phyloP scores from a whole-genome alignment of 441 rosid genomes.

The Gossypium lobatum region DNA sequence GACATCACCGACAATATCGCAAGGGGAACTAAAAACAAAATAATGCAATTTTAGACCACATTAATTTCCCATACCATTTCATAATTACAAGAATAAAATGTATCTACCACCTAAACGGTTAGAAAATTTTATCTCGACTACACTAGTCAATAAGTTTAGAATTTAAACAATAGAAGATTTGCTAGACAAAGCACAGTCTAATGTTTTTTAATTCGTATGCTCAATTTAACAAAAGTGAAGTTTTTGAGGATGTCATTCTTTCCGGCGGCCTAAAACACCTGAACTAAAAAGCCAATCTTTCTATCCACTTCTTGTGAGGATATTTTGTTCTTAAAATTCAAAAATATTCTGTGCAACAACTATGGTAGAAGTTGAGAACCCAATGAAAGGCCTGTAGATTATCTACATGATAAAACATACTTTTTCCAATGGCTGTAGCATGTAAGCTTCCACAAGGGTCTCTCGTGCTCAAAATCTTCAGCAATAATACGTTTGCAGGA shows the following conservation, averaged over 20 bases:
- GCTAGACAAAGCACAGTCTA: background rate
- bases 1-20: conserved; percentile 71
- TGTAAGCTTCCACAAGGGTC: conserved; percentile 90
- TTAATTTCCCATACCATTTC: background rate
- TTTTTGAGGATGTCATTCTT: background rate
- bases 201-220: background rate
- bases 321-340: background rate
- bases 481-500: conserved; percentile 55
- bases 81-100: background rate
- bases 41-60: background rate
- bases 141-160: background rate
- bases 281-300: background rate
- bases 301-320: background rate
- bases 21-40: conserved; percentile 47
- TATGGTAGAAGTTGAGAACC: background rate
- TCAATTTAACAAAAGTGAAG: background rate
- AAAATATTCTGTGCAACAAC: background rate
- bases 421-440: conserved; percentile 76
- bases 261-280: background rate
- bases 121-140: background rate
- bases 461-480: conserved; percentile 80
- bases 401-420: conserved; percentile 35
- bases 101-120: background rate
- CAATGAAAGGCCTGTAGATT: background rate
- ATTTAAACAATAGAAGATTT: background rate